These are phyloP conservation scores for Kodamaea hsintzibuensis DNA, from an alignment of 805 yeast species.

Conservation along the genomic window DNA sequence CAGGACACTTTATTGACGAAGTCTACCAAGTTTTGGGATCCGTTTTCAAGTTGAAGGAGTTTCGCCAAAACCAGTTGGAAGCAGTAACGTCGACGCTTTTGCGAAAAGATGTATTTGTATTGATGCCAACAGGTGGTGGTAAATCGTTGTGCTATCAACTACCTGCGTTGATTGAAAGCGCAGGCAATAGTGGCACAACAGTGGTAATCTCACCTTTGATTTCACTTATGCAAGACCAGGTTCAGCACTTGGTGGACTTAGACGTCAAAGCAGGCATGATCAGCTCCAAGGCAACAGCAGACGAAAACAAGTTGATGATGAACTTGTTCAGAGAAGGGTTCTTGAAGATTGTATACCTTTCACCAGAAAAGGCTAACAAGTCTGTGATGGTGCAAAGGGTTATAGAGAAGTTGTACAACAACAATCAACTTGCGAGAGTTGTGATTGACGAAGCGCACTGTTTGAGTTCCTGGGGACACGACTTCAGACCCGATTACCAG, in stretches of 20 bases:
- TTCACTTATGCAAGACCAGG: conserved; percentile 97
- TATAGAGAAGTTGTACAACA: conserved; percentile 56
- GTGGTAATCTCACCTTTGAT: conserved; percentile 92
- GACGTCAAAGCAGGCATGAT: conserved; percentile 85
- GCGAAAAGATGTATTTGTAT: conserved; percentile 87
- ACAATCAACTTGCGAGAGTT: conserved; percentile 68
- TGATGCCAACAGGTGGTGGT: conserved; percentile 99
- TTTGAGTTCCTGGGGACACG: conserved; percentile 99
- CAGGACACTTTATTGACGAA: conserved; percentile 64
- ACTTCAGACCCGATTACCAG: conserved; percentile 94
- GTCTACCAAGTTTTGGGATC: conserved; percentile 55
- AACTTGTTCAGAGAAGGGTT: conserved; percentile 63
- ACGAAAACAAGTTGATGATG: conserved; percentile 63
- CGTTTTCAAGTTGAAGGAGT: conserved; percentile 62
- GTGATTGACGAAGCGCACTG: conserved; percentile 98
- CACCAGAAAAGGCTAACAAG: conserved; percentile 92
- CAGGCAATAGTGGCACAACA: conserved; percentile 79
- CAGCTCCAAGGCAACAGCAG: conserved; percentile 68
- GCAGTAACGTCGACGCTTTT: conserved; percentile 76
- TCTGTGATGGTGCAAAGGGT: conserved; percentile 68
- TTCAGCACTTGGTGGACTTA: conserved; percentile 67
- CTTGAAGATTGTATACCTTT: conserved; percentile 76
- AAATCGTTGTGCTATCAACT: conserved; percentile 93
- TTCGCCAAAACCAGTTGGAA: conserved; percentile 82
- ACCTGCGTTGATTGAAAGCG: conserved; percentile 81